Base-by-base conservation (phyloP, 345 rosid genomes). In the Eucalyptus erythrocorys region DNA sequence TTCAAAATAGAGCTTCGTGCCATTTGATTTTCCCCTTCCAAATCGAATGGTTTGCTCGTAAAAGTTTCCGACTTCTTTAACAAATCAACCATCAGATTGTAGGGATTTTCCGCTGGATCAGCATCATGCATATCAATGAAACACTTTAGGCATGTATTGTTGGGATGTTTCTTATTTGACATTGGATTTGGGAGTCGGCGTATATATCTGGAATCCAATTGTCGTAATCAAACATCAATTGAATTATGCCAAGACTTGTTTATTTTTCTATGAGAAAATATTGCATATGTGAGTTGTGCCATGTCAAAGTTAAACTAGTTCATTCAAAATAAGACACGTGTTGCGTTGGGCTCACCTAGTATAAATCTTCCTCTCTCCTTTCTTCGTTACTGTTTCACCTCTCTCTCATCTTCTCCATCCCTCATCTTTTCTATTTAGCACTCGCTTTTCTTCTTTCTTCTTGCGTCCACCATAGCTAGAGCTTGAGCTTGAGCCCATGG, bases 341-440 rank as follows among this genome's bases (percentile, higher is more conserved):
- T 50, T 0, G 0, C 22, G 1, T 50, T 4, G 3, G 0, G 55
- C 22, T 1, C 1, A 50, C 55, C 1, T 50, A 3, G 9, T 8
- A 16, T 49, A 49, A 0, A 17, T 50, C 4, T 50, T 50, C 9
- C 53, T 50, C 51, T 7, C 21, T 2, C 21, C 7, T 49, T 0
- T 15, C 3, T 0, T 15, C 7, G 51, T 49, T 49, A 49, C n/a
- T n/a, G n/a, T n/a, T n/a, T n/a, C 51, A 6, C 6, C 51, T 15
- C 51, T 16, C 50, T 48, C 7, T 48, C 4, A 17, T 50, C 55
- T 50, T 50, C 55, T 50, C 55, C 55, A 17, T 50, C 22, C 22
- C 55, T 50, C 55, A 50, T 50, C 55, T 17, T 1, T 50, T 50
- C 55, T 17, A 4, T 2, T 17, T 17, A 3, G 55, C 22, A 3